Percentiles rank a stretch among this genome's conserved stretches.
Conservation (phyloP, 257 asterid genomes). For the Solanum pinnatisectum region DNA sequence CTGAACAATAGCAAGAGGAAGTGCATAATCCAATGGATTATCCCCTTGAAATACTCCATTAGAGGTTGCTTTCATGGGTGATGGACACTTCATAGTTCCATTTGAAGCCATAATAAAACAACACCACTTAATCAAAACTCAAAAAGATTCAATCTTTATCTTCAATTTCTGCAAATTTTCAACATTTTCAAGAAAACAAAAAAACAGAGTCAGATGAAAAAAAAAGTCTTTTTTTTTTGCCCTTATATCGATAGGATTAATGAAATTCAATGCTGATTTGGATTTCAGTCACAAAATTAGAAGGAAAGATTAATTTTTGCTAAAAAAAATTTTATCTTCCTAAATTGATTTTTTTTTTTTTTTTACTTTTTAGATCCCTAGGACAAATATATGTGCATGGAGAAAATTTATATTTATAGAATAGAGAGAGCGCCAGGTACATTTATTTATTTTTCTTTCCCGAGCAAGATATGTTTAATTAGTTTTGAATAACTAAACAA, state of each 20-base stretch:
- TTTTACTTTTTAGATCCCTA: too few relatives aligned
- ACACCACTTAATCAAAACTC: neutral
- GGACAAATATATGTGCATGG: neutral
- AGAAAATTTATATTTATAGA: neutral
- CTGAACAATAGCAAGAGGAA: constrained; percentile 60
- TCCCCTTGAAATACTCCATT: constrained; percentile 75
- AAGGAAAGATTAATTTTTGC: neutral
- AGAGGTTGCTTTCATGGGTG: constrained; percentile 69
- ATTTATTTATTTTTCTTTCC: neutral
- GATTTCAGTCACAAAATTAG: neutral
- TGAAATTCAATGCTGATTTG: neutral
- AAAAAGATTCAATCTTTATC: neutral
- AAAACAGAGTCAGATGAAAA: neutral
- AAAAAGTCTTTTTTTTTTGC: neutral
- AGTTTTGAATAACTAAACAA: neutral
- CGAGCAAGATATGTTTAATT: neutral
- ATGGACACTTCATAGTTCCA: constrained; percentile 21
- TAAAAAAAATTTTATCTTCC: rapidly evolving
- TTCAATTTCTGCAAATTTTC: constrained; percentile 7
- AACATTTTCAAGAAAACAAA: neutral
- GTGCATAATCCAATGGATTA: constrained; percentile 60
- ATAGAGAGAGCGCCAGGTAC: neutral
- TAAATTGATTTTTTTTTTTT: neutral
- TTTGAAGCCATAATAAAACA: constrained; percentile 14
- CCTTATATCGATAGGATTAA: neutral